Conservation (phyloP, 805 yeast species). For the Myxozyma melibiosi region DNA sequence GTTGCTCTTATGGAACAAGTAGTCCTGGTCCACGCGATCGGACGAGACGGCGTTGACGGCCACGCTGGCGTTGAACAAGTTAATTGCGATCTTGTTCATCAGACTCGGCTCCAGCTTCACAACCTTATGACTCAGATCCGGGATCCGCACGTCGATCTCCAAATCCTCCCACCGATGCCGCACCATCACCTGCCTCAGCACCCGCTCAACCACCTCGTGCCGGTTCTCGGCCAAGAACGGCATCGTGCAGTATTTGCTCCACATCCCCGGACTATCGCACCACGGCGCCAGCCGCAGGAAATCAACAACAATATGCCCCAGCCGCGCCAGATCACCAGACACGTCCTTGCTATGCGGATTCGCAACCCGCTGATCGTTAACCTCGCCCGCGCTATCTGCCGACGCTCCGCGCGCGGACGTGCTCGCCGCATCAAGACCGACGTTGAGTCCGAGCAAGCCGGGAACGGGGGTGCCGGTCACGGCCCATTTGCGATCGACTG, state of each 20-base stretch:
- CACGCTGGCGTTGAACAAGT: conserved; percentile 64
- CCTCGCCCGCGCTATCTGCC: conserved; percentile 22
- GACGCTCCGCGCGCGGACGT: conserved; percentile 27
- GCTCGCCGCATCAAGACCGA: conserved; percentile 48
- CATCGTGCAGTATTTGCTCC: conserved; percentile 51
- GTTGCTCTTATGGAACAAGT: conserved; percentile 68
- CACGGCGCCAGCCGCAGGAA: conserved; percentile 65
- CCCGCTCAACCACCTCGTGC: conserved; percentile 41
- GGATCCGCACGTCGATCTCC: conserved; percentile 57
- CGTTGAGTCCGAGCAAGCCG: conserved; percentile 54
- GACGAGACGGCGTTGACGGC: conserved; percentile 76
- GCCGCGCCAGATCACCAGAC: conserved; percentile 51
- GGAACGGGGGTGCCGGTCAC: conserved; percentile 78
- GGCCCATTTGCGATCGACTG: conserved; percentile 68
- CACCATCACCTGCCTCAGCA: conserved; percentile 55
- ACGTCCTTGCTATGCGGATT: conserved; percentile 26
- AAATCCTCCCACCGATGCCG: conserved; percentile 60
- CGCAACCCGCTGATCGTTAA: conserved; percentile 30
- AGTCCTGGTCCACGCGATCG: conserved; percentile 65
- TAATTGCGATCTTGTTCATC: conserved; percentile 62
- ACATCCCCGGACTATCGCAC: conserved; percentile 49
- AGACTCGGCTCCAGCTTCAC: conserved; percentile 62
- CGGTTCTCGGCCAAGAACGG: conserved; percentile 48
- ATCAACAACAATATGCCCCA: conserved; percentile 56
- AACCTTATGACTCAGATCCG: conserved; percentile 60